Conservation (phyloP, 371 early-diverging fungal genomes). For the Choanephora cucurbitarum region DNA sequence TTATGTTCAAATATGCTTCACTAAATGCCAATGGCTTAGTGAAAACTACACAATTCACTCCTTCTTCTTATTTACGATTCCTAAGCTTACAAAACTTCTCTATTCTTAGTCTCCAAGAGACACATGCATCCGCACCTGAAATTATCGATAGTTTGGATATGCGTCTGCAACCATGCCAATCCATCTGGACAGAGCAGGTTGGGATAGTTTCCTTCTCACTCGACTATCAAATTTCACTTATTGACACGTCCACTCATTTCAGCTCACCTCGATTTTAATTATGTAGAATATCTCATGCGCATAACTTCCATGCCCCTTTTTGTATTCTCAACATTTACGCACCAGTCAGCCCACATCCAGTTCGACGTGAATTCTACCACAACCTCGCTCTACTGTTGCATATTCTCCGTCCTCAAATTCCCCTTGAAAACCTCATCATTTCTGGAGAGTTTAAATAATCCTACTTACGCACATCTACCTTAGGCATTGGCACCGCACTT, state of each 20-base stretch:
- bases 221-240: neutral
- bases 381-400: neutral
- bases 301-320: neutral
- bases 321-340: slow-evolving; percentile 1
- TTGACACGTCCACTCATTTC: slow-evolving; percentile 2
- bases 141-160: neutral
- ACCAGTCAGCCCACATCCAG: neutral
- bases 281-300: slow-evolving; percentile 5
- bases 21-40: slow-evolving; percentile 6
- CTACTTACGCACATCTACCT: neutral
- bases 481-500: neutral
- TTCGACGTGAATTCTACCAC: neutral
- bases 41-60: slow-evolving; percentile 2
- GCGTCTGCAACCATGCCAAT: neutral
- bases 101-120: slow-evolving; percentile 7
- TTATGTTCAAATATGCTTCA: slow-evolving; percentile 4
- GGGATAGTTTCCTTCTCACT: neutral
- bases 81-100: neutral
- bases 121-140: slow-evolving; percentile 4
- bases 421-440: slow-evolving; percentile 1
- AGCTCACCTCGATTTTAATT: neutral
- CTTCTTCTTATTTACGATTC: neutral
- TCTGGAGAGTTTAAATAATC: slow-evolving; percentile 9
- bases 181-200: neutral
- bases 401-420: neutral